Evolutionary conservation across 1,284 basidiomycete species (phyloP), one percentile per base, ranked within the genome.

Genomic region (Sparassis latifolia): DNA sequence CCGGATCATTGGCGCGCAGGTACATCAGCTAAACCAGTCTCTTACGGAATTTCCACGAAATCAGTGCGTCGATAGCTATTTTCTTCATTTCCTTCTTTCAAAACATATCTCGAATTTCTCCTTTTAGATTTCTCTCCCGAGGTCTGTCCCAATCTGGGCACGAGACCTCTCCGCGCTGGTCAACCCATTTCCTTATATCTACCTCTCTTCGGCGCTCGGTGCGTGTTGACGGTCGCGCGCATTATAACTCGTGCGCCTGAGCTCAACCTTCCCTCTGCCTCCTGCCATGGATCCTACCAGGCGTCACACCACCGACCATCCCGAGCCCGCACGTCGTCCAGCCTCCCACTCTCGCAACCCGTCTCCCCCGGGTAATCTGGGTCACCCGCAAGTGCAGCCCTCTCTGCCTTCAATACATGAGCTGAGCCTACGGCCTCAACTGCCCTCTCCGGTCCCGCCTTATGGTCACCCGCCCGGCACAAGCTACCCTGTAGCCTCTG

Each of bases 321-420:
- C 35, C 7, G 12, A 37, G 20, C 20, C 20, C 35, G 35, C 35
- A 37, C 7, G 39, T 30, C 30, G 29, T 29, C 46, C 33, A 33
- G 43, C 50, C 12, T 44, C 46, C 40, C 42, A 39, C 43, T 33
- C 32, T 27, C 31, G 33, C 52, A 43, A 45, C 32, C 48, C 46
- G 45, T 37, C 45, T 50, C 43, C 28, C 45, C 27, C 41, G 3
- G 20, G n/a, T 39, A 39, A n/a, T 43, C 49, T 2, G 31, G 48
- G 48, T 35, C 38, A 20, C 35, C 35, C 55, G 42, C 48, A 51
- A 39, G 33, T 47, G 43, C 58, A 55, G 35, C 45, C 62, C 3
- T 68, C 71, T 9, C 69, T 87, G 33, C 84, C 84, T 9, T 79
- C 84, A 45, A 86, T 87, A 58, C 78, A 78, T 48, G 77, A 83